Evolutionary conservation across 1,284 basidiomycete species (phyloP).

Genomic region (Trametes polyzona): DNA sequence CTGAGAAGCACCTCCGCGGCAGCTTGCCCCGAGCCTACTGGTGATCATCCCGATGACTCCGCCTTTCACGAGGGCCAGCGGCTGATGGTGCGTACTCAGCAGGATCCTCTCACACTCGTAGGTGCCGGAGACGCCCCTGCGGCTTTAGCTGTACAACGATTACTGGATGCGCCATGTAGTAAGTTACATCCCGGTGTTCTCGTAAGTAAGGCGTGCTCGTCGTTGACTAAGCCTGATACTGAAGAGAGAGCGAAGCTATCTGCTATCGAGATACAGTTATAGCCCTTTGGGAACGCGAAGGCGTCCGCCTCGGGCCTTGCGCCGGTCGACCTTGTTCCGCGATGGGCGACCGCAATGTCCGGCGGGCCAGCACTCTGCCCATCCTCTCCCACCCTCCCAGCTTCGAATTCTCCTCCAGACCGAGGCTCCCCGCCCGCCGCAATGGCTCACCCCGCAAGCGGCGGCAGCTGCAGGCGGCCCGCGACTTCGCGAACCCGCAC

Average conservation of each 20-base stretch:
- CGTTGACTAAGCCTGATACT: too few species aligned
- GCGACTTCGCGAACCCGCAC: slow-evolving; percentile 3
- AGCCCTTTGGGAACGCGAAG: background rate
- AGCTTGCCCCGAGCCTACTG: too few species aligned
- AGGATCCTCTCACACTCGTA: background rate
- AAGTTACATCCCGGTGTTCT: too few species aligned
- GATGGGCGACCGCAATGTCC: background rate
- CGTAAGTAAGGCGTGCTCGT: too few species aligned
- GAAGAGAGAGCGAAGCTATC: background rate
- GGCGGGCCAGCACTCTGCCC: background rate
- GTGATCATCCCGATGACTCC: too few species aligned
- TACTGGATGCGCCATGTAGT: too few species aligned
- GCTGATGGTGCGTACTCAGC: too few species aligned
- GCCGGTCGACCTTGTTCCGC: background rate
- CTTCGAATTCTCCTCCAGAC: slow-evolving; percentile 7
- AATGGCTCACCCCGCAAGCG: too few species aligned
- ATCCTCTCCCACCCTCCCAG: slow-evolving; percentile 11
- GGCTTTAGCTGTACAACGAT: too few species aligned
- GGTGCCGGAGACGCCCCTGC: background rate
- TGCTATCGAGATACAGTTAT: background rate
- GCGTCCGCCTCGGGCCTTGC: background rate
- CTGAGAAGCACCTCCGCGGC: too few species aligned
- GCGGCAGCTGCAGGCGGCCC: background rate
- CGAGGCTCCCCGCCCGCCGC: slow-evolving; percentile 2
- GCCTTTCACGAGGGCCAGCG: too few species aligned